phyloP scores from a whole-genome alignment of 306 rosid species.

The Chamaecrista fasciculata region DNA sequence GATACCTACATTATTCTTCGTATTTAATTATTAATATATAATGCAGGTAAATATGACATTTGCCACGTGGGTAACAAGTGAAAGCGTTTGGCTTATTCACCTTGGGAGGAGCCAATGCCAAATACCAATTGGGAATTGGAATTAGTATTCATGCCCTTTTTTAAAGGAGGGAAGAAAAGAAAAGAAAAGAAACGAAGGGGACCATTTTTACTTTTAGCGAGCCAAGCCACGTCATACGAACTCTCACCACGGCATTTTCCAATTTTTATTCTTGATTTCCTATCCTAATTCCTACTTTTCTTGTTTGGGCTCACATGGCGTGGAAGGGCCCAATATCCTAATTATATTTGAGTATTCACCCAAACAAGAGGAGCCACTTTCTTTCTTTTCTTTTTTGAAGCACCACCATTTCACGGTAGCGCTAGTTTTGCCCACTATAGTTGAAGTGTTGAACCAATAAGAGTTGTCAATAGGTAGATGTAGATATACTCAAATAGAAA shows the following conservation, averaged over 20 bases:
- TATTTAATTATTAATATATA: background rate
- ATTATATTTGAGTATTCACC: too few species aligned
- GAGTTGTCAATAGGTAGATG: too few species aligned
- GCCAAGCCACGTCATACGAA: conserved; percentile 10
- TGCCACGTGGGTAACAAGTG: conserved; percentile 32
- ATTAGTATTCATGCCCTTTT: background rate
- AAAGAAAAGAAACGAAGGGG: background rate
- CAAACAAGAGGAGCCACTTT: too few species aligned
- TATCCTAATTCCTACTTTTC: too few species aligned
- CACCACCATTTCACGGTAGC: too few species aligned
- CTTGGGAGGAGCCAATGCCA: background rate
- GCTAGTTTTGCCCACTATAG: too few species aligned
- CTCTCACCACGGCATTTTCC: background rate
- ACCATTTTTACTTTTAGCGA: background rate
- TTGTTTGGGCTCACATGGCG: too few species aligned
- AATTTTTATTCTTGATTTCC: background rate
- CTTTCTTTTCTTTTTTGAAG: too few species aligned
- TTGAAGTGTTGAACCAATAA: too few species aligned
- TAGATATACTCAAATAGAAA: background rate
- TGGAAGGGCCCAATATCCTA: too few species aligned
- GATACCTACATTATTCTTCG: background rate
- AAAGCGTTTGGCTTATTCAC: background rate
- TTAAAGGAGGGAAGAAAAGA: background rate
- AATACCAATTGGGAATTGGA: too few species aligned
- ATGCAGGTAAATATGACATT: conserved; percentile 8